Base-by-base conservation (phyloP, 371 early-diverging fungal species). In the Quaeritorhiza haematococci region DNA sequence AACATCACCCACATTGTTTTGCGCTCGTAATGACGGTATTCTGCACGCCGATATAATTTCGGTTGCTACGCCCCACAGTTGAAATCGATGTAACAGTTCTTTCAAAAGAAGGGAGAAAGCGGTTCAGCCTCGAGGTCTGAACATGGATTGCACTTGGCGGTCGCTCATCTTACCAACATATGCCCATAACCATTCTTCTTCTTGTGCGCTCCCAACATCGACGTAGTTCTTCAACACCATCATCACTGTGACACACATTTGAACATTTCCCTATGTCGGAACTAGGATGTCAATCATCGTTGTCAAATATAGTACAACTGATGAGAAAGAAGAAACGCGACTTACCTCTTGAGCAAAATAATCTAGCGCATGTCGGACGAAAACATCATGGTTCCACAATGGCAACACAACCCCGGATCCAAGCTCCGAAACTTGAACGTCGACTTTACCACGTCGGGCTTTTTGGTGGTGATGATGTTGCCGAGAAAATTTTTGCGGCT, bases 241-340 rank as follows among this genome's bases (percentile, higher is more conserved):
- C 34, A 84, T 66, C 0, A 90, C 56, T 10, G 90, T 86, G 8
- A 84, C 85, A 56, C 89, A 89, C 88, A 91, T 89, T 58, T 92
- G 92, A 0, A 90, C 85, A 53, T 92, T 89, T 2, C 89, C 89
- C 72, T 80, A 58, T 21, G 27, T 10, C n/a, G n/a, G n/a, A 45
- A 10, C n/a, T 10, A 45, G 27, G 6, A 7, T 27, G 46, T 13
- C 19, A 38, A 38, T 13, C 13, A 38, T 13, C 38, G 38, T 13
- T 13, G 19, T 38, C 19, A 13, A 13, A 38, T 13, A 38, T 13
- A 38, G 19, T 34, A 59, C 13, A 13, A 58, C 19, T 27, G 30
- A 33, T 3, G 28, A 46, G n/a, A 21, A 24, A 53, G 15, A 26
- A 19, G 34, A 50, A 32, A 28, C 2, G 10, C 29, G 32, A 55